Percentiles rank a stretch among this genome's conserved stretches.
phyloP scores from a whole-genome alignment of 495 filamentous ascomycete species.

The Platismatia glauca region DNA sequence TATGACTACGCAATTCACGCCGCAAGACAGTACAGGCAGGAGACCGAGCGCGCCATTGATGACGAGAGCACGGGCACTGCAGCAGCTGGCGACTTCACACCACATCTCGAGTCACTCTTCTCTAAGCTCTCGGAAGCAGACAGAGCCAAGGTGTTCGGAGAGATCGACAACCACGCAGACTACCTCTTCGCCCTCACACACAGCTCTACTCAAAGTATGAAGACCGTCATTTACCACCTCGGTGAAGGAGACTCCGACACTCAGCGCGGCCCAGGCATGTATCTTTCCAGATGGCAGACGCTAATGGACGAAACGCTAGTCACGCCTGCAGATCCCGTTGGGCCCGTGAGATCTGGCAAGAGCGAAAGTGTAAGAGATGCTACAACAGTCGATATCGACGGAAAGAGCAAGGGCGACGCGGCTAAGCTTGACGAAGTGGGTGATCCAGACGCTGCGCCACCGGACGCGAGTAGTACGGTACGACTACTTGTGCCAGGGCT shows the following conservation, averaged over 20 bases:
- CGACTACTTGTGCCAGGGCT: neutral
- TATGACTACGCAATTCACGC: conserved; percentile 35
- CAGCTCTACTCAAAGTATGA: conserved; percentile 40
- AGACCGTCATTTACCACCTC: conserved; percentile 23
- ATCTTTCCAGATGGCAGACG: conserved; percentile 53
- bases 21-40: conserved; percentile 32
- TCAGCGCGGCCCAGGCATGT: conserved; percentile 50
- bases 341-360: conserved; percentile 40
- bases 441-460: neutral
- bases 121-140: conserved; percentile 32
- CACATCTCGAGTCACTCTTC: conserved; percentile 39
- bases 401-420: conserved; percentile 27
- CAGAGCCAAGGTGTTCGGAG: conserved; percentile 28
- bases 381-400: conserved; percentile 38
- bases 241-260: conserved; percentile 21
- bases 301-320: conserved; percentile 51
- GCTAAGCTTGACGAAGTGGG: neutral
- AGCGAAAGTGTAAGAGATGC: conserved; percentile 42
- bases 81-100: conserved; percentile 38
- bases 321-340: conserved; percentile 40
- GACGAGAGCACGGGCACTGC: conserved; percentile 7
- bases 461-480: conserved; percentile 11
- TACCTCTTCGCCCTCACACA: conserved; percentile 43
- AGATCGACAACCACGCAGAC: conserved; percentile 43
- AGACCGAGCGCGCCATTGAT: neutral